Percentiles rank a stretch among this genome's conserved stretches.
phyloP scores from a whole-genome alignment of 2,329 filamentous ascomycete species.

The Thelonectria blattea region DNA sequence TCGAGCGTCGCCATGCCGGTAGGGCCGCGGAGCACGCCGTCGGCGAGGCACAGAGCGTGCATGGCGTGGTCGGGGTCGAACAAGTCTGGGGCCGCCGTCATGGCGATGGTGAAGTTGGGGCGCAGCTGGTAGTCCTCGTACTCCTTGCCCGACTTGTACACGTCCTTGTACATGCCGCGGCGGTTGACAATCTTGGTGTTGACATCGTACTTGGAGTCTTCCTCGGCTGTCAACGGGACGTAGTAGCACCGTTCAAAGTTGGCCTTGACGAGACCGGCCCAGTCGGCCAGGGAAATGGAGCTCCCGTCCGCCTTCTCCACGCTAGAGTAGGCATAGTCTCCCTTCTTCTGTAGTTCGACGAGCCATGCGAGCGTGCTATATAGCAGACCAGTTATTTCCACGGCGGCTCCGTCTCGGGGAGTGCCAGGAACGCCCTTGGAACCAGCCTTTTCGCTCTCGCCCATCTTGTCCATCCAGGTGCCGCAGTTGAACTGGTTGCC shows the following conservation, averaged over 20 bases:
- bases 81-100: constrained; percentile 89
- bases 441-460: constrained; percentile 88
- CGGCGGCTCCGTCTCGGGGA: constrained; percentile 92
- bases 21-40: constrained; percentile 80
- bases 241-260: constrained; percentile 96
- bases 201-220: constrained; percentile 81
- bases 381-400: constrained; percentile 92
- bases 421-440: constrained; percentile 95
- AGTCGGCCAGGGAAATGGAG: constrained; percentile 73
- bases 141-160: constrained; percentile 92
- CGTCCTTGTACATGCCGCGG: constrained; percentile 96
- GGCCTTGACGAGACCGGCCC: constrained; percentile 78
- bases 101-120: constrained; percentile 92
- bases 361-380: constrained; percentile 92
- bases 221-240: constrained; percentile 70
- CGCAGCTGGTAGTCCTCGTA: constrained; percentile 98
- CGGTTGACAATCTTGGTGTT: constrained; percentile 83
- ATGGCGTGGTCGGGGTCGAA: constrained; percentile 83
- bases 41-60: constrained; percentile 78
- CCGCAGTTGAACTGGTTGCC: constrained; percentile 95
- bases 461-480: constrained; percentile 99
- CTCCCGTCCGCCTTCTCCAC: constrained; percentile 70
- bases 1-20: constrained; percentile 96
- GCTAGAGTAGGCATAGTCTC: constrained; percentile 74
- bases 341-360: constrained; percentile 66